Conservation (phyloP, 192 early-diverging fungal genomes). For the Coemansia sp. region DNA sequence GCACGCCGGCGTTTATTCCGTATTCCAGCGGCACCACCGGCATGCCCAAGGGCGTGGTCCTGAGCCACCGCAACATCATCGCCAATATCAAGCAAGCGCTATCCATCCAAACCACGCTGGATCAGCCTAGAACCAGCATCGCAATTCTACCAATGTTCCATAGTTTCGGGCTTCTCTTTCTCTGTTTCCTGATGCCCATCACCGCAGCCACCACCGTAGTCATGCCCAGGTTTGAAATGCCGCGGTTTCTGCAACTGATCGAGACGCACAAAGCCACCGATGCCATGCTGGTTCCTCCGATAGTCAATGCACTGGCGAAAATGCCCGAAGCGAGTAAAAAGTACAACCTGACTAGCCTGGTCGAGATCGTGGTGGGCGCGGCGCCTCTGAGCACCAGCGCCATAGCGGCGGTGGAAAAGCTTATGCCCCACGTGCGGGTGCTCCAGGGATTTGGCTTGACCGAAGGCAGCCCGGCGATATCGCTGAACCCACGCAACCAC, state of each 20-base stretch:
- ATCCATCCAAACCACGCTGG: not conserved
- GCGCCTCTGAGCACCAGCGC: slow-evolving; percentile 63
- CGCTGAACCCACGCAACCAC: slow-evolving; percentile 9
- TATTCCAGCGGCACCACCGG: slow-evolving; percentile 75
- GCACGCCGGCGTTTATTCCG: slow-evolving; percentile 56
- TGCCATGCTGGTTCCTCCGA: slow-evolving; percentile 63
- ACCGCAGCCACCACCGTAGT: slow-evolving; percentile 54
- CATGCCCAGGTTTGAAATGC: slow-evolving; percentile 69
- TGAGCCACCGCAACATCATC: slow-evolving; percentile 66
- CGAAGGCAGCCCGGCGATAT: slow-evolving; percentile 46
- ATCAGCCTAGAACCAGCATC: slow-evolving; percentile 8
- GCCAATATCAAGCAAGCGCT: slow-evolving; percentile 56
- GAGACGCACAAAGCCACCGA: slow-evolving; percentile 63
- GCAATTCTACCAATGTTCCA: slow-evolving; percentile 69
- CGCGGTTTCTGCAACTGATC: slow-evolving; percentile 59
- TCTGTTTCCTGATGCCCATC: slow-evolving; percentile 27
- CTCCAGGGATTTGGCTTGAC: slow-evolving; percentile 66
- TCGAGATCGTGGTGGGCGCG: slow-evolving; percentile 66
- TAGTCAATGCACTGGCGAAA: slow-evolving; percentile 68
- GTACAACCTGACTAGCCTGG: slow-evolving; percentile 64
- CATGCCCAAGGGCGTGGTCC: slow-evolving; percentile 62
- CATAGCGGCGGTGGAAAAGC: slow-evolving; percentile 47
- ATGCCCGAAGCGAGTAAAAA: slow-evolving; percentile 59
- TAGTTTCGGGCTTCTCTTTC: slow-evolving; percentile 43
- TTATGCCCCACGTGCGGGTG: slow-evolving; percentile 36